Evolutionary conservation across 73 alveolate species (phyloP), one percentile per base, ranked within the genome.

Genomic region (Breviolum minutum): DNA sequence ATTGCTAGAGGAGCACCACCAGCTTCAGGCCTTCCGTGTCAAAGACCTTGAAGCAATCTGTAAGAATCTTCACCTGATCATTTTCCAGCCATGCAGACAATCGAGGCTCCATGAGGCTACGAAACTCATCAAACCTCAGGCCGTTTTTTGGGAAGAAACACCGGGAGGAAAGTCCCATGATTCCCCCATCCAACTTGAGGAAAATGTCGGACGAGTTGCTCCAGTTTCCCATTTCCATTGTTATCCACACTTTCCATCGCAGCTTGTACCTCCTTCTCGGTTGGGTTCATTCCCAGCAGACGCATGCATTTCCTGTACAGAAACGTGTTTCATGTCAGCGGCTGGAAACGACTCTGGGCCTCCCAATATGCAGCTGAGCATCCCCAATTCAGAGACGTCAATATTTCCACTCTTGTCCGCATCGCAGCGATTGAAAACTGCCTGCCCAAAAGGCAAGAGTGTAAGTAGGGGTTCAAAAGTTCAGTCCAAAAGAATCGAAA

Each of bases 361-460:
- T 27, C 88, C 87, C 6, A 7, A 48, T 63, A 13, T 68, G 54
- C 85, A 40, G 86, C 68, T 60, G 16, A 91, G 71, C 48, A 64
- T 40, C 98, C 98, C 98, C 64, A 92, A 80, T 63, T 92, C 98
- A 14, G 54, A 27, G 81, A 61, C 89, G 40, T 92, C 98, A 29
- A 92, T 80, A 80, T 76, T 92, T 83, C 98, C 98, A 48, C 98
- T 92, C 86, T 92, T 79, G 98, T 92, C 98, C 32, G 62, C 90
- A 61, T 92, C 98, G 66, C 83, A 92, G 81, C 98, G 98, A 30
- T 73, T 76, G 98, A 92, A 92, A 17, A 92, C 98, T 29, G 98
- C 98, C 98, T 90, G 74, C 22, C 20, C 32, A 17, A 62, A 63
- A 14, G 9, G 61, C 22, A 22, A 29, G 24, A 62, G n/a, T 10